A percentile compares a stretch with the other conserved stretches of the same genome.
phyloP scores from a whole-genome alignment of 148 eudicot species.

The Oxyria digyna region DNA sequence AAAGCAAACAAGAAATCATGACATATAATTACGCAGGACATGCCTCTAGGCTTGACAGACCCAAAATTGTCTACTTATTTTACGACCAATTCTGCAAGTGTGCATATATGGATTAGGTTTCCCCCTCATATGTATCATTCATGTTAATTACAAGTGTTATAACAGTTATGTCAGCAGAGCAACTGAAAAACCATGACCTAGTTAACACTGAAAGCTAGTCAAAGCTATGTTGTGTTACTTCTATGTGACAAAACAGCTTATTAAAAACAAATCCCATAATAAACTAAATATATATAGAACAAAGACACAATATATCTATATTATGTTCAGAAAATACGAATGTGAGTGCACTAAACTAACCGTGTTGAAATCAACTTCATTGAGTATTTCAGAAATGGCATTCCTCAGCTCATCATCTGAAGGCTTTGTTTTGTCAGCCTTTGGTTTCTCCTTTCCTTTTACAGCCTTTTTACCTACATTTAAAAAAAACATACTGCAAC shows the following conservation, averaged over 20 bases:
- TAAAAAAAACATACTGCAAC: background rate
- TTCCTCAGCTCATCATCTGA: conserved; percentile 63
- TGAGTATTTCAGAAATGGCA: conserved; percentile 73
- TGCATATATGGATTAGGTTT: background rate
- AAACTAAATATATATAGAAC: background rate
- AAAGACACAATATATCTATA: background rate
- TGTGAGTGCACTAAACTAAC: conserved; percentile 27
- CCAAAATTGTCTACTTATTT: background rate
- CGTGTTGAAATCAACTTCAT: conserved; percentile 93
- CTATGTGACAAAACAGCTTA: background rate
- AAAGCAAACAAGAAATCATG: background rate
- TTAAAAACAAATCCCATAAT: background rate
- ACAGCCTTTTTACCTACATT: conserved; percentile 44
- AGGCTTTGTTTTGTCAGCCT: conserved; percentile 48
- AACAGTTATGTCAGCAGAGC: background rate
- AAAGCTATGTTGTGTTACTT: background rate
- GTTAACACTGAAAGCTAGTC: background rate
- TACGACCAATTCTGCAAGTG: background rate
- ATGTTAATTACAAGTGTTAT: background rate
- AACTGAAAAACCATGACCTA: background rate
- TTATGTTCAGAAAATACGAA: background rate
- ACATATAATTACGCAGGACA: background rate
- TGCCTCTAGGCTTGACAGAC: background rate
- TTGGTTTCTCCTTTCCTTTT: conserved; percentile 55
- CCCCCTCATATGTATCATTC: background rate